Evolutionary conservation across 352 stramenopile genomes (phyloP).

Genomic region (Globisporangium cystogenes): DNA sequence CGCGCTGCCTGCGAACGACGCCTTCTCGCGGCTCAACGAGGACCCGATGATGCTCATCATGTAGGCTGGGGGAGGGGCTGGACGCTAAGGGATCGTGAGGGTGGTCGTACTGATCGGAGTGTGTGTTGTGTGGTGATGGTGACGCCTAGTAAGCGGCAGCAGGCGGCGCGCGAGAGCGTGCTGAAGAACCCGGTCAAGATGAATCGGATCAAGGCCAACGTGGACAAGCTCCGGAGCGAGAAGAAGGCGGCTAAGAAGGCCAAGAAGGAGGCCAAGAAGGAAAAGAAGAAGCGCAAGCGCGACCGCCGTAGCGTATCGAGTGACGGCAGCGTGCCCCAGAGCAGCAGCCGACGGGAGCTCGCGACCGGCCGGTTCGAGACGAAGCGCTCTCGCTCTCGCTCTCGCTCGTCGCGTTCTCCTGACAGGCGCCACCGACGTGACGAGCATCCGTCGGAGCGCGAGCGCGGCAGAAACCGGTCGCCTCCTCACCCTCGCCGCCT

Average conservation of each 20-base stretch:
- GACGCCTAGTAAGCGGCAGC: constrained; percentile 56
- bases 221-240: constrained; percentile 70
- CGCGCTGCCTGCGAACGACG: constrained; percentile 74
- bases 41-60: constrained; percentile 96
- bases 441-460: background rate
- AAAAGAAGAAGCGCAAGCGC: constrained; percentile 26
- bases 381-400: constrained; percentile 2
- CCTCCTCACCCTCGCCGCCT: background rate
- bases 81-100: background rate
- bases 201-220: constrained; percentile 78
- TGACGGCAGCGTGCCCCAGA: constrained; percentile 3
- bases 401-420: background rate
- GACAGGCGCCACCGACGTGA: background rate
- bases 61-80: constrained; percentile 18
- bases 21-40: constrained; percentile 92
- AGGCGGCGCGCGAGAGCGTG: constrained; percentile 71
- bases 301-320: constrained; percentile 15
- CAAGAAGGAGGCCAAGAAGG: constrained; percentile 66
- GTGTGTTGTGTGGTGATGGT: no score
- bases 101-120: background rate
- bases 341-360: background rate
- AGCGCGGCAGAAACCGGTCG: background rate
- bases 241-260: constrained; percentile 71
- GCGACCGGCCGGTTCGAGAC: constrained; percentile 6
- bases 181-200: constrained; percentile 90